These are phyloP conservation scores for Pichia sp. DNA, from an alignment of 1,139 yeast species.

Conservation along the genomic window DNA sequence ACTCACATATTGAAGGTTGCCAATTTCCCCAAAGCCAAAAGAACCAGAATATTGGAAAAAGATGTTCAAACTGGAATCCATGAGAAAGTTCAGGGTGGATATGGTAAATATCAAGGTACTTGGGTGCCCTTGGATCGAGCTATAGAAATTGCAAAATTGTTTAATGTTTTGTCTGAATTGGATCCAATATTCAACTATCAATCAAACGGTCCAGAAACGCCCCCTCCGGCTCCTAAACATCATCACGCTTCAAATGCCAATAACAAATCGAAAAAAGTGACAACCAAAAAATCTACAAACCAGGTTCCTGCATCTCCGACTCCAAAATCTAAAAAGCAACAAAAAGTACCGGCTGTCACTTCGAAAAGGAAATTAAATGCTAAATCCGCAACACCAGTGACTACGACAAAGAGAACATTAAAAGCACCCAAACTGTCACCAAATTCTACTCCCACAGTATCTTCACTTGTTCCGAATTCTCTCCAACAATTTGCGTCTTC, in stretches of 20 bases:
- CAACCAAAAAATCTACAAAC: background rate
- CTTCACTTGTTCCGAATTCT: no score
- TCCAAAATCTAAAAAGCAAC: background rate
- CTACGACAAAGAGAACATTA: constrained; percentile 10
- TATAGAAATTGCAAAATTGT: constrained; percentile 50
- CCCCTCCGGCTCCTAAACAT: constrained; percentile 81
- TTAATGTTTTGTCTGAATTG: constrained; percentile 60
- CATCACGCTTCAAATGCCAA: constrained; percentile 45
- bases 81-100: constrained; percentile 95
- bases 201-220: constrained; percentile 48
- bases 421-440: constrained; percentile 14
- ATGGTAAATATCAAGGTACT: constrained; percentile 95
- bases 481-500: no score
- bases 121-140: constrained; percentile 83
- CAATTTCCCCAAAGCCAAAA: constrained; percentile 86
- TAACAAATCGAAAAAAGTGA: background rate
- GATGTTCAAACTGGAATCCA: constrained; percentile 84
- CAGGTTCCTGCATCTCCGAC: background rate
- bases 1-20: constrained; percentile 94
- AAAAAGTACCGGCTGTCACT: no score
- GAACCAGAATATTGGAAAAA: constrained; percentile 85
- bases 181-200: constrained; percentile 61
- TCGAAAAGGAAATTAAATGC: no score
- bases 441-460: no score
- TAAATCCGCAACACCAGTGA: background rate